phyloP scores from a whole-genome alignment of 306 rosid genomes.

The Trifolium fragiferum region DNA sequence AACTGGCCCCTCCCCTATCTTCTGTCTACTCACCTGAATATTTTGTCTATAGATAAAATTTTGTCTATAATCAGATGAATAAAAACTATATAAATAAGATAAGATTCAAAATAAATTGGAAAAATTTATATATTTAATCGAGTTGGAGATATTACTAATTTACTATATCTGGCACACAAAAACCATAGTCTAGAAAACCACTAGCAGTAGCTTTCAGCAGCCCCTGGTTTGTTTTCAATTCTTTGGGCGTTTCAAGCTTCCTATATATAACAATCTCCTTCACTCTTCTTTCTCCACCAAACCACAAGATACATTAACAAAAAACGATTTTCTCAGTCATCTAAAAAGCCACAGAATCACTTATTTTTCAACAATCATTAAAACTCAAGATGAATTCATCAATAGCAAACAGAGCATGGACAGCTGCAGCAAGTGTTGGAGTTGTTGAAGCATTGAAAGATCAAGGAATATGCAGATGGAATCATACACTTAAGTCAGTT shows the following conservation, averaged over 20 bases:
- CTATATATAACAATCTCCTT: background rate
- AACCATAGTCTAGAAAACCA: slow-evolving; percentile 12
- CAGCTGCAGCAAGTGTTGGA: slow-evolving; percentile 47
- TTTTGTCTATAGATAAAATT: no score
- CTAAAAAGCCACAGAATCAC: background rate
- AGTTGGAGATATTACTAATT: background rate
- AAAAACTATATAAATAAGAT: background rate
- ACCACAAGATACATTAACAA: background rate
- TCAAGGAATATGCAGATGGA: slow-evolving; percentile 71
- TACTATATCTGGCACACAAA: background rate
- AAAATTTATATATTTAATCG: no score
- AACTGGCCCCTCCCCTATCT: no score
- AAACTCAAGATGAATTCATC: slow-evolving; percentile 44
- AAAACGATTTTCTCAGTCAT: background rate
- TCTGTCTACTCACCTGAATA: no score
- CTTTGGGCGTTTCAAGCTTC: background rate
- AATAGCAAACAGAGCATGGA: slow-evolving; percentile 44
- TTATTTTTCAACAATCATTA: background rate
- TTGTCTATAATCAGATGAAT: no score
- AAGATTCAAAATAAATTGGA: background rate
- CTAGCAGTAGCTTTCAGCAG: background rate
- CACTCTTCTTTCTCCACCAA: background rate
- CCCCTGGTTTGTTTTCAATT: background rate
- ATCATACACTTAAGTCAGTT: slow-evolving; percentile 40
- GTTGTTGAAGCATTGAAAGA: slow-evolving; percentile 60